A percentile compares a stretch with the other conserved stretches of the same genome.
phyloP scores from a whole-genome alignment of 805 yeast genomes.

The Lipomyces yamadae region DNA sequence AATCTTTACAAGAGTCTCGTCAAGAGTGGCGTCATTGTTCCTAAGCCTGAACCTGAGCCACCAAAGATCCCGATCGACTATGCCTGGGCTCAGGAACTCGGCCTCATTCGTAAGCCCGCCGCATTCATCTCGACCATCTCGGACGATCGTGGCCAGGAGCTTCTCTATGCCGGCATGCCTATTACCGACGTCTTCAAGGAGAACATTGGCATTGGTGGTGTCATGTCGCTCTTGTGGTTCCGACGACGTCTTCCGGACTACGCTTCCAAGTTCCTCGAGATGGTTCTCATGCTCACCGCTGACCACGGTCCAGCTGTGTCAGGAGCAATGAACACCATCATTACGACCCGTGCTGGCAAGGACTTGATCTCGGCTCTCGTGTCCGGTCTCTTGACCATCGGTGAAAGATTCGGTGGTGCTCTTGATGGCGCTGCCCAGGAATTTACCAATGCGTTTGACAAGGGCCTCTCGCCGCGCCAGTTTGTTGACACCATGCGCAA shows the following conservation, averaged over 20 bases:
- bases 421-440: constrained; percentile 55
- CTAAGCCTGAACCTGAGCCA: constrained; percentile 51
- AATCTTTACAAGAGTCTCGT: constrained; percentile 79
- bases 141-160: constrained; percentile 55
- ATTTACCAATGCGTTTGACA: constrained; percentile 52
- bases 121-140: constrained; percentile 55
- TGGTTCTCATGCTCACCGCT: constrained; percentile 57
- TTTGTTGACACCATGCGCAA: constrained; percentile 55
- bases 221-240: constrained; percentile 55
- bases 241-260: constrained; percentile 52
- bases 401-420: constrained; percentile 55
- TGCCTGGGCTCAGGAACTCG: constrained; percentile 56
- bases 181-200: constrained; percentile 55
- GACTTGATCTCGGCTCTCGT: constrained; percentile 54
- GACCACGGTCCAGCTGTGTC: constrained; percentile 56
- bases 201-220: constrained; percentile 55
- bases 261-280: constrained; percentile 53
- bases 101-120: constrained; percentile 55
- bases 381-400: constrained; percentile 52
- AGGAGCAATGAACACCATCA: constrained; percentile 56
- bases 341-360: constrained; percentile 56
- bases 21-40: constrained; percentile 47
- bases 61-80: constrained; percentile 56
- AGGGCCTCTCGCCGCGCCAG: constrained; percentile 53
- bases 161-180: constrained; percentile 54